Evolutionary conservation across 2,329 filamentous ascomycete genomes (phyloP), one percentile per base, ranked within the genome.

Genomic region (Hortaea werneckii): DNA sequence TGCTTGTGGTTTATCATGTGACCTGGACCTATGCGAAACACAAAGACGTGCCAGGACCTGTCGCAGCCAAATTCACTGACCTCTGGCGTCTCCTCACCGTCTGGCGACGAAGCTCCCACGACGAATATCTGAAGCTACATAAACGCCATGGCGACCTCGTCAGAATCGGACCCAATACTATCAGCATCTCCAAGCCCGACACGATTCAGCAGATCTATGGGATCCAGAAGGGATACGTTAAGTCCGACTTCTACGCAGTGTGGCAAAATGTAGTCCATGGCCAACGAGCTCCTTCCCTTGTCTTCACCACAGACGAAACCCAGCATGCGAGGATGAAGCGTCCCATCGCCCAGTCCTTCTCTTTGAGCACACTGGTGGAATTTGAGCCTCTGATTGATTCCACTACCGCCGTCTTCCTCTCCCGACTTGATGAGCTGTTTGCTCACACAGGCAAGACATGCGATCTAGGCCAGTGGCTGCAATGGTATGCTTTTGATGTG

Each of bases 401-500:
- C 47, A 86, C 82, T 1, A 82, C 83, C 0, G 77, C 77, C 50
- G 65, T 85, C 3, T 88, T 87, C 59, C 50, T 57, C 8, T 46
- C 43, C 6, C 45, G 51, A 37, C 42, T 60, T 29, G 49, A 66
- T 40, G 50, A 55, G 27, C 30, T 53, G 5, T 73, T 66, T 46
- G 65, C 65, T 4, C 55, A 52, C 5, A 65, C 65, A 1, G 61
- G 64, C 11, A 54, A 54, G 13, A 62, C 65, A 11, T 83, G 79
- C 56, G 76, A 85, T 59, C 80, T 85, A 38, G 77, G 78, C 2
- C 70, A 73, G 41, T 87, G 83, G 84, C 66, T 88, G 44, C 83
- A 88, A 58, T 87, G 80, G 59, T 87, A 85, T 54, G 84, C 85
- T 0, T 87, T 87, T 57, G 84, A 88, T 59, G 83, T 87, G 8